Evolutionary conservation across 805 yeast species (phyloP).

Genomic region (Metschnikowia reukaufii): DNA sequence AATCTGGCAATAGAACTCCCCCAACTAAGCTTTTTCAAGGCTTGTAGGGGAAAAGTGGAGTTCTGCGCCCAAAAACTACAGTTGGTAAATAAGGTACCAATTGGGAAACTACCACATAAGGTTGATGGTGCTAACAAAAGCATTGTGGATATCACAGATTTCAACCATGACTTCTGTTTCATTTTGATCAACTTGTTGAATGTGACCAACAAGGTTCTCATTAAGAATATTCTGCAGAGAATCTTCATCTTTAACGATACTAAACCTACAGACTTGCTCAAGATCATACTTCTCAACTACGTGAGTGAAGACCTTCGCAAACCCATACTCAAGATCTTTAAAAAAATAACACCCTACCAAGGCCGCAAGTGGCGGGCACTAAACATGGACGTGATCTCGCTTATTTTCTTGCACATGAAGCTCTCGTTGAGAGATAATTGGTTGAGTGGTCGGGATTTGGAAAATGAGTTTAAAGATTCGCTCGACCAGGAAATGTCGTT

Average conservation of each 20-base stretch:
- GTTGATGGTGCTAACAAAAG: constrained; percentile 29
- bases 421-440: constrained; percentile 79
- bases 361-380: constrained; percentile 92
- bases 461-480: constrained; percentile 71
- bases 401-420: constrained; percentile 75
- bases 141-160: constrained; percentile 28
- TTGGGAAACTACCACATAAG: constrained; percentile 28
- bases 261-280: constrained; percentile 62
- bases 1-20: constrained; percentile 38
- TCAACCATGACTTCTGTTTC: constrained; percentile 46
- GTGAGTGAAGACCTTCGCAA: constrained; percentile 57
- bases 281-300: constrained; percentile 58
- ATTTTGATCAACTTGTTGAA: constrained; percentile 53
- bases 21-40: constrained; percentile 37
- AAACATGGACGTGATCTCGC: constrained; percentile 91
- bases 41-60: constrained; percentile 25
- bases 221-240: constrained; percentile 68
- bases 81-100: constrained; percentile 32
- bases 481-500: constrained; percentile 84
- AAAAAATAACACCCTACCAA: constrained; percentile 81
- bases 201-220: constrained; percentile 56
- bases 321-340: constrained; percentile 72
- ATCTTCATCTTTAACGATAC: constrained; percentile 59
- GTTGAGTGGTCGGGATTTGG: constrained; percentile 79
- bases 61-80: constrained; percentile 16